phyloP scores from a whole-genome alignment of 2,329 filamentous ascomycete species.

The Chaetomium sp. region DNA sequence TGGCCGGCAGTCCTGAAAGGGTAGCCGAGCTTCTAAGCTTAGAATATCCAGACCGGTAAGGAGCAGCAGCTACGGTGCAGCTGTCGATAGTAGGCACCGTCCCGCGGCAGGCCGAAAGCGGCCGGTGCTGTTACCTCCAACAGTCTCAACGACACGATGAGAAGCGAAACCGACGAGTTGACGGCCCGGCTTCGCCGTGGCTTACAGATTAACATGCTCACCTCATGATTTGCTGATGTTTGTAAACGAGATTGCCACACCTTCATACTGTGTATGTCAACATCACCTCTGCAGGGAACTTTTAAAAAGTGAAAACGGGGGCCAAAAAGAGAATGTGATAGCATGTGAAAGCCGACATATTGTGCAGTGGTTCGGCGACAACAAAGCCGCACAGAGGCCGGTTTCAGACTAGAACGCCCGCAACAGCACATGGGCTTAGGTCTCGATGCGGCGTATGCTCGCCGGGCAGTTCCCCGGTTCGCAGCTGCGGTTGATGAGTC shows the following conservation, averaged over 20 bases:
- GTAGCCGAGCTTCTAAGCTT: background rate
- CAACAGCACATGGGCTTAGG: background rate
- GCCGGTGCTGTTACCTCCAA: background rate
- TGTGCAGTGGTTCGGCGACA: background rate
- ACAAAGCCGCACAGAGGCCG: background rate
- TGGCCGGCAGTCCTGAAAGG: background rate
- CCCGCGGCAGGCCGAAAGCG: conserved; percentile 7
- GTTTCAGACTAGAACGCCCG: background rate
- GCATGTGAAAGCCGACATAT: background rate
- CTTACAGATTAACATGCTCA: too few species aligned
- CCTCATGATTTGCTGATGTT: background rate
- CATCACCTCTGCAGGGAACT: background rate
- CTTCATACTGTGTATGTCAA: background rate
- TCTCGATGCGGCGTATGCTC: background rate
- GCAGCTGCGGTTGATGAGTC: background rate
- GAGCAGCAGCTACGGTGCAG: conserved; percentile 10
- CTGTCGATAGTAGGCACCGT: conserved; percentile 2
- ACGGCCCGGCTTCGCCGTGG: background rate
- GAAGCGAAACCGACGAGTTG: background rate
- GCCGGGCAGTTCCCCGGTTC: background rate
- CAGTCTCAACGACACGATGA: background rate
- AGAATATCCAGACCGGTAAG: background rate
- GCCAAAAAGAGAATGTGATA: background rate
- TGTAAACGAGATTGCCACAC: background rate
- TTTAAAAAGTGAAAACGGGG: background rate